Percentiles rank a stretch among this genome's conserved stretches.
Evolutionary conservation across 352 stramenopile species (phyloP).

Genomic region (Pythium brachiatum): DNA sequence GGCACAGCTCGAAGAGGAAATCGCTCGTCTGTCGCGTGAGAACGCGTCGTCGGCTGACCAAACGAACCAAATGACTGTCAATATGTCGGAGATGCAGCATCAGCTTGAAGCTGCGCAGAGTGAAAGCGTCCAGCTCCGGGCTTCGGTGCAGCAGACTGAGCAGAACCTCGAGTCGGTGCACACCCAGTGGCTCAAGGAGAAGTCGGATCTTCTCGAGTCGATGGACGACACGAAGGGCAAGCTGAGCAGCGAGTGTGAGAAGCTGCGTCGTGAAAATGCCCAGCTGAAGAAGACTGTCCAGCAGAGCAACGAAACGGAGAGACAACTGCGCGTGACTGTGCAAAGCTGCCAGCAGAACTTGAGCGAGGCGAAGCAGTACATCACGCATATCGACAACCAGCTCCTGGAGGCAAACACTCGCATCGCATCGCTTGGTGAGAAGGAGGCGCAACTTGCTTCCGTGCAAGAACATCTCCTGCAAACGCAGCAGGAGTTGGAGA

Average conservation of each 20-base stretch:
- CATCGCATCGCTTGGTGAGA: constrained; percentile 32
- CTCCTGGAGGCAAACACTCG: constrained; percentile 28
- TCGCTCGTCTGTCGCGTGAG: constrained; percentile 31
- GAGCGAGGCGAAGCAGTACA: constrained; percentile 30
- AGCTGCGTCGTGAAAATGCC: constrained; percentile 41
- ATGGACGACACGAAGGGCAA: constrained; percentile 36
- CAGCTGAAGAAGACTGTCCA: constrained; percentile 31
- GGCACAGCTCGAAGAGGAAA: constrained; percentile 31
- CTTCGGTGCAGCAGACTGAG: constrained; percentile 47
- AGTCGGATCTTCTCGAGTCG: constrained; percentile 39
- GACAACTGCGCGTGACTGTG: constrained; percentile 26
- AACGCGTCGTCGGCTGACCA: constrained; percentile 29
- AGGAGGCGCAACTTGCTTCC: constrained; percentile 34
- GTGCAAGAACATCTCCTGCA: constrained; percentile 37
- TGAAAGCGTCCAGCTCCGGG: constrained; percentile 39
- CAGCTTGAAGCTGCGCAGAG: constrained; percentile 41
- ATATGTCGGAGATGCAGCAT: constrained; percentile 43
- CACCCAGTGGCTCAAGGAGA: constrained; percentile 63
- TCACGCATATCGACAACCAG: constrained; percentile 36
- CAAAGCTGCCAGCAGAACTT: constrained; percentile 26
- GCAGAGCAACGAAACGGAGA: constrained; percentile 35
- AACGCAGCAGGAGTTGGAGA: constrained; percentile 35
- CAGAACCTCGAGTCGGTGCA: constrained; percentile 51
- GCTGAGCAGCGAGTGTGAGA: constrained; percentile 38
- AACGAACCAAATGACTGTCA: constrained; percentile 19